phyloP scores from a whole-genome alignment of 345 rosid genomes.

The Passiflora organensis region DNA sequence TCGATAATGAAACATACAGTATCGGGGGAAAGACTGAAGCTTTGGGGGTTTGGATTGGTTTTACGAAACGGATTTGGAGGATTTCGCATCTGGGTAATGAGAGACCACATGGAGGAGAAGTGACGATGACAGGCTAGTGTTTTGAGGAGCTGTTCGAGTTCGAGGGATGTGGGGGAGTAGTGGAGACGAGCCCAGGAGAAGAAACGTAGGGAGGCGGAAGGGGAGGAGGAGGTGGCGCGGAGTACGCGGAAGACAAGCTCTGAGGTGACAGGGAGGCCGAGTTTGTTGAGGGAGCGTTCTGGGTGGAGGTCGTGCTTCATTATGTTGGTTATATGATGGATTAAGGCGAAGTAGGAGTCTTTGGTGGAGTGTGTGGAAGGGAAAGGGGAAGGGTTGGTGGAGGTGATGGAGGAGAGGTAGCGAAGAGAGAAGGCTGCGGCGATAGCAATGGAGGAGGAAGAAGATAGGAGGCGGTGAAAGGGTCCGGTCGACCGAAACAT shows the following conservation, averaged over 20 bases:
- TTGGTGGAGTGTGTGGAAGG: conserved; percentile 14
- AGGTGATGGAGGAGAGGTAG: neutral
- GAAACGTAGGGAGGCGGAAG: conserved; percentile 72
- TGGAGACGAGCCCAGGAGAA: conserved; percentile 72
- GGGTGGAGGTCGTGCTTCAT: conserved; percentile 76
- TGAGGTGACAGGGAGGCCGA: conserved; percentile 47
- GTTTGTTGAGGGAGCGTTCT: conserved; percentile 55
- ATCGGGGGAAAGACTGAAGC: conserved; percentile 47
- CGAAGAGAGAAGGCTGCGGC: neutral
- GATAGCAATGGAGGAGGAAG: too few species aligned
- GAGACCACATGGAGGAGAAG: conserved; percentile 80
- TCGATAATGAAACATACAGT: conserved; percentile 68
- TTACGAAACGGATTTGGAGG: neutral
- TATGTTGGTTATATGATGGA: conserved; percentile 75
- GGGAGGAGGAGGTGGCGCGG: conserved; percentile 62
- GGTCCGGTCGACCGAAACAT: too few species aligned
- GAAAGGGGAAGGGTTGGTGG: neutral
- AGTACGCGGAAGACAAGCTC: conserved; percentile 84
- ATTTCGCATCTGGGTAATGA: conserved; percentile 44
- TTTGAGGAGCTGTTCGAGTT: conserved; percentile 65
- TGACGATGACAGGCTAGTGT: conserved; percentile 51
- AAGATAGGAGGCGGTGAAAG: too few species aligned
- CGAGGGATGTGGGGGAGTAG: conserved; percentile 63
- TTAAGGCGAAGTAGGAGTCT: conserved; percentile 70
- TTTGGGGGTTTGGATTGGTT: neutral